Evolutionary conservation across 805 yeast genomes (phyloP).

Genomic region (Yarrowia deformans): DNA sequence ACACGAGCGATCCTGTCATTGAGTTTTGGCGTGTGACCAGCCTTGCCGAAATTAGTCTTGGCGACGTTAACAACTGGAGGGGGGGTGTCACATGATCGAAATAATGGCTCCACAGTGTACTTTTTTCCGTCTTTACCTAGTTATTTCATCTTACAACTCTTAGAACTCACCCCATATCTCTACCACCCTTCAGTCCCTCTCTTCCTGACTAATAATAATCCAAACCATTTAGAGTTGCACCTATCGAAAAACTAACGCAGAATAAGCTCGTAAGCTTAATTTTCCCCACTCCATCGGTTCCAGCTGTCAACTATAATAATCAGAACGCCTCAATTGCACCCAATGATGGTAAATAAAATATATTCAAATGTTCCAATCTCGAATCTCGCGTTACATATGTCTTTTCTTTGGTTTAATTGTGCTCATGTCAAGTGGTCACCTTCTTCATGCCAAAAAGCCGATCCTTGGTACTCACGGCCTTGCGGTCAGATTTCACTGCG

Average conservation of each 20-base stretch:
- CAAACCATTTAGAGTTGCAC: conserved; percentile 1
- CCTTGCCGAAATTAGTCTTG: background rate
- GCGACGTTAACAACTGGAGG: background rate
- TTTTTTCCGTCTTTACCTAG: no score
- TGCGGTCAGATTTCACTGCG: conserved; percentile 39
- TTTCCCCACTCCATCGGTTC: conserved; percentile 1
- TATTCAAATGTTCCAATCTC: conserved; percentile 27
- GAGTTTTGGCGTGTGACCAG: conserved; percentile 18
- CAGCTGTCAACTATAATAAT: no score
- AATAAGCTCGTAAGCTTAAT: background rate
- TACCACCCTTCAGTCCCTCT: background rate
- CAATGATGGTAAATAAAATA: conserved; percentile 18
- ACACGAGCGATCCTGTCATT: background rate
- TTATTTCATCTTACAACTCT: no score
- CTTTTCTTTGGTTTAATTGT: background rate
- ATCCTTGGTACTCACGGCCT: conserved; percentile 34
- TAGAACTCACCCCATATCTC: background rate
- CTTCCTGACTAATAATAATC: conserved; percentile 5
- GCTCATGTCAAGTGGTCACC: conserved; percentile 12
- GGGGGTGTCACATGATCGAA: no score
- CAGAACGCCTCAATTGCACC: conserved; percentile 1
- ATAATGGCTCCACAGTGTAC: no score
- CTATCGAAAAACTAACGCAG: background rate
- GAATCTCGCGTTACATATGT: background rate
- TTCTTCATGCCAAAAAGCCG: conserved; percentile 34